A percentile compares a stretch with the other conserved stretches of the same genome.
Conservation (phyloP, 768 basidiomycete genomes). For the Clathrus columnatus region DNA sequence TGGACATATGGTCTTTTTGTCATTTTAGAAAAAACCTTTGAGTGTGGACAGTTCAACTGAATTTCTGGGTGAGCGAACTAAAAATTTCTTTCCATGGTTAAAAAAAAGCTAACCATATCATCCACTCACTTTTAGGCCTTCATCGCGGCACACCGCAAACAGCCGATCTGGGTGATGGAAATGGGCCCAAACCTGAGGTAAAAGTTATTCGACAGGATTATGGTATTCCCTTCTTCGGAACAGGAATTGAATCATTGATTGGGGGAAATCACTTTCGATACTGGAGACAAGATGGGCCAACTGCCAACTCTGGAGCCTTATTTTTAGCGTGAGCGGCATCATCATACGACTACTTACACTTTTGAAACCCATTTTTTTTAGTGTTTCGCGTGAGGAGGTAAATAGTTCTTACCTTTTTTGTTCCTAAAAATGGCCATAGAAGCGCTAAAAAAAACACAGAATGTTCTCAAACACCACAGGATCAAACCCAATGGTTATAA, state of each 20-base stretch:
- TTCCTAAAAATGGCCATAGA: too few relatives aligned
- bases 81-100: neutral
- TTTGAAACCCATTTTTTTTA: neutral
- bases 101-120: conserved; percentile 4
- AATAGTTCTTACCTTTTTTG: neutral
- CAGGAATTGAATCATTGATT: conserved; percentile 20
- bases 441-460: too few relatives aligned
- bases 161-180: conserved; percentile 14
- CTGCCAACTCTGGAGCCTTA: conserved; percentile 23
- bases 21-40: neutral
- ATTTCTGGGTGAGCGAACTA: conserved; percentile 1
- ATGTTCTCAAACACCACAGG: conserved; percentile 20
- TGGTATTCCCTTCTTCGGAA: neutral
- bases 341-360: neutral
- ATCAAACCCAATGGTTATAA: conserved; percentile 24
- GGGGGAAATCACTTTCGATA: conserved; percentile 1
- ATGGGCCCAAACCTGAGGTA: conserved; percentile 9
- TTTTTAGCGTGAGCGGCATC: conserved; percentile 26
- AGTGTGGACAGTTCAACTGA: conserved; percentile 8
- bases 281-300: conserved; percentile 24
- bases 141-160: conserved; percentile 13
- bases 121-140: conserved; percentile 10
- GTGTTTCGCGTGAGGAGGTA: conserved; percentile 7
- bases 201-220: conserved; percentile 10
- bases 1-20: neutral